These are phyloP conservation scores for Fusarium pseudoanthophilum DNA, from an alignment of 2,329 filamentous ascomycete species.

Conservation along the genomic window DNA sequence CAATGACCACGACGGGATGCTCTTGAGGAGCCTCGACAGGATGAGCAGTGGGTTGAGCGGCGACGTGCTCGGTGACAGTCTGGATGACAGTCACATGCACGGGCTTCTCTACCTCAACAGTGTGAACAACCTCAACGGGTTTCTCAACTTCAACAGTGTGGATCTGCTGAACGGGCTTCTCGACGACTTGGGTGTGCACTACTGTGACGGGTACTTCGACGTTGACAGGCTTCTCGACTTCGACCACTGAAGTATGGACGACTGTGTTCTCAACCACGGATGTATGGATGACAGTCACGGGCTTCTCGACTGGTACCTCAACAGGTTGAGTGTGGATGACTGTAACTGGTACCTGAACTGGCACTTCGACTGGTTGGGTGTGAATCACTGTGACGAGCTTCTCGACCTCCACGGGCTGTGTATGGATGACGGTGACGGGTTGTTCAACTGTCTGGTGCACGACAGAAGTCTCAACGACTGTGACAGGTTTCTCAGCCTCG, in stretches of 20 bases:
- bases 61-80: slow-evolving; percentile 1
- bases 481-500: not conserved
- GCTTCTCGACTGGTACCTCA: not conserved
- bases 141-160: slow-evolving; percentile 19
- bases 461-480: slow-evolving; percentile 16
- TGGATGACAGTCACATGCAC: slow-evolving; percentile 20
- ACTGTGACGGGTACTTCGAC: slow-evolving; percentile 19
- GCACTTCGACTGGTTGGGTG: not conserved
- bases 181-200: not conserved
- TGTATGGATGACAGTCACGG: slow-evolving; percentile 20
- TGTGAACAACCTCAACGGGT: slow-evolving; percentile 20
- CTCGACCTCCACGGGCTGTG: slow-evolving; percentile 2
- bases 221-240: slow-evolving; percentile 14
- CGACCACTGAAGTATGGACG: slow-evolving; percentile 11
- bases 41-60: not conserved
- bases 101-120: slow-evolving; percentile 14
- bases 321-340: slow-evolving; percentile 6
- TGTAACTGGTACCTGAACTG: slow-evolving; percentile 7
- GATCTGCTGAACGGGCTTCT: slow-evolving; percentile 1
- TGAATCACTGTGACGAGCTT: slow-evolving; percentile 8
- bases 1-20: not conserved
- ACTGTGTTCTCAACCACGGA: slow-evolving; percentile 20
- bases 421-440: slow-evolving; percentile 16
- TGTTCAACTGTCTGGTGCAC: slow-evolving; percentile 14
- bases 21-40: not conserved